Conservation (phyloP, 768 basidiomycete species). For the Hemileccinum impolitum region DNA sequence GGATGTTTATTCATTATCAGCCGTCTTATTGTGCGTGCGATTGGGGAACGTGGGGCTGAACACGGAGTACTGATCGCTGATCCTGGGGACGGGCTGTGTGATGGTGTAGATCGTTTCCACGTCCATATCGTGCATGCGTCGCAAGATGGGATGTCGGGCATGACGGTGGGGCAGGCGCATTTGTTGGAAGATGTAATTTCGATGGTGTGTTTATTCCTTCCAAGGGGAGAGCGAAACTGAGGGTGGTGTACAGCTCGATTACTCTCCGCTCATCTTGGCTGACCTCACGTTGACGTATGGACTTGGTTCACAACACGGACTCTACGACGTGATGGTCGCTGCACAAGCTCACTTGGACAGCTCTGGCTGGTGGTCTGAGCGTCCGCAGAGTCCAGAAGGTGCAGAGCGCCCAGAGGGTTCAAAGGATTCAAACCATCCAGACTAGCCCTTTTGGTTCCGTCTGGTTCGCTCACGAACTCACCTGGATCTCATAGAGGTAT, state of each 20-base stretch:
- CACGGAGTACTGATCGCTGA: too few relatives aligned
- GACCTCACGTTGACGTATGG: conserved; percentile 78
- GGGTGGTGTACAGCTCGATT: conserved; percentile 52
- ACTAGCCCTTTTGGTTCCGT: too few relatives aligned
- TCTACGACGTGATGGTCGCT: conserved; percentile 47
- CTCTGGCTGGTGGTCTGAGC: background rate
- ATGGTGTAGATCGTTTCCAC: conserved; percentile 79
- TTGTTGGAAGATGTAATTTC: conserved; percentile 90
- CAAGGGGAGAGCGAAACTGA: background rate
- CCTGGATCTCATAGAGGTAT: too few relatives aligned
- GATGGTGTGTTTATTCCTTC: conserved; percentile 47
- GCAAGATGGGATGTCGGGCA: conserved; percentile 54
- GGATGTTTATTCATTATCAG: conserved; percentile 92
- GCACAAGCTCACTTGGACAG: conserved; percentile 25
- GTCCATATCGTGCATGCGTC: conserved; percentile 87
- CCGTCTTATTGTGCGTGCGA: conserved; percentile 82
- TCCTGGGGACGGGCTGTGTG: background rate
- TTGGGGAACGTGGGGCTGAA: background rate
- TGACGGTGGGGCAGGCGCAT: conserved; percentile 88
- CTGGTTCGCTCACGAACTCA: too few relatives aligned
- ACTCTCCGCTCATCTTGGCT: conserved; percentile 55
- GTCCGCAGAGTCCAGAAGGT: too few relatives aligned
- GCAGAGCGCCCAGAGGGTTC: too few relatives aligned
- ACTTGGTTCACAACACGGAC: conserved; percentile 77
- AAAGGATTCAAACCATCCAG: too few relatives aligned